Evolutionary conservation across 257 asterid species (phyloP).

Genomic region (Ajuga chamaepitys): DNA sequence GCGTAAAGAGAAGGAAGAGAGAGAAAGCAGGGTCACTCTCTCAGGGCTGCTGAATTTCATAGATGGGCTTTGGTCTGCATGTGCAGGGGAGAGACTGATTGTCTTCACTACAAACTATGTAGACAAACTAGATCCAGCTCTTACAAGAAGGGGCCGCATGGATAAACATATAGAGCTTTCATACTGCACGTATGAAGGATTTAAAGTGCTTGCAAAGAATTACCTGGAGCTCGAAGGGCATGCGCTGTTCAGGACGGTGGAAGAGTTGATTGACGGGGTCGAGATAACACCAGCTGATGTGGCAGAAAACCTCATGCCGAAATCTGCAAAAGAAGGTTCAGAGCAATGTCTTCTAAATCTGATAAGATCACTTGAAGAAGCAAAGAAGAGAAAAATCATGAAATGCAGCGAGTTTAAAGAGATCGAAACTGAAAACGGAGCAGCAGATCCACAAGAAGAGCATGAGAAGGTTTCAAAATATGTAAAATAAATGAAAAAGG

Average conservation of each 20-base stretch:
- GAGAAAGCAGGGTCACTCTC: conserved; percentile 27
- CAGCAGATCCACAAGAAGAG: conserved; percentile 2
- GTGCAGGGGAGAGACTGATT: conserved; percentile 32
- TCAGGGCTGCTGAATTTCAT: conserved; percentile 34
- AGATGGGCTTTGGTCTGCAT: conserved; percentile 29
- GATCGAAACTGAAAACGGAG: not conserved
- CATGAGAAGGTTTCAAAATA: not conserved
- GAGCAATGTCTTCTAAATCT: conserved; percentile 24
- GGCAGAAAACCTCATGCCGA: conserved; percentile 32
- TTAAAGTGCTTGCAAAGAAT: conserved; percentile 29
- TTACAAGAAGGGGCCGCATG: conserved; percentile 30
- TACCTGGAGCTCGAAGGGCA: conserved; percentile 29
- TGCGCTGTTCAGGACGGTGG: conserved; percentile 13
- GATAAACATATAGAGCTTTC: conserved; percentile 33
- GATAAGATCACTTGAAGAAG: conserved; percentile 14
- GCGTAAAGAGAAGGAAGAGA: conserved; percentile 22
- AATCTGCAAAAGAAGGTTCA: conserved; percentile 23
- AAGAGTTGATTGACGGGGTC: conserved; percentile 23
- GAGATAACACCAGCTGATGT: conserved; percentile 34
- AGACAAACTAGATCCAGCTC: conserved; percentile 32
- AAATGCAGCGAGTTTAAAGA: not conserved
- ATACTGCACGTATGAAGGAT: conserved; percentile 30
- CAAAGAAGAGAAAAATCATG: conserved; percentile 5
- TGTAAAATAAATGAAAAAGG: not conserved
- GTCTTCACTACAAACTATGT: conserved; percentile 30